A percentile compares a stretch with the other conserved stretches of the same genome.
phyloP scores from a whole-genome alignment of 1,284 basidiomycete species.

The Pyrrhoderma lamaoense region DNA sequence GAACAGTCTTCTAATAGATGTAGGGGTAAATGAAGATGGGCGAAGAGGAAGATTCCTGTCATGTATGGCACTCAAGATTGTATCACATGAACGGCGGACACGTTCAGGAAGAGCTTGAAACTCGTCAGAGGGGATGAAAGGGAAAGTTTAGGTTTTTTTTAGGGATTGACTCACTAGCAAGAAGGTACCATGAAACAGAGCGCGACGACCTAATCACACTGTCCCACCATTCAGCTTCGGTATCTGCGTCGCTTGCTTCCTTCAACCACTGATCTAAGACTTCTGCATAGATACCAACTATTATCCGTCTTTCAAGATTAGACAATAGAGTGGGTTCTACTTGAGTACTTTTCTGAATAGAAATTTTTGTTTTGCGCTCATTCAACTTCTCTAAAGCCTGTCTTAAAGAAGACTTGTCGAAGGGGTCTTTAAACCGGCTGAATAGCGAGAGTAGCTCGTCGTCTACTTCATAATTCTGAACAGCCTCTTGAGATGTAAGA shows the following conservation, averaged over 20 bases:
- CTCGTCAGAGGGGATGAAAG: conserved; percentile 1
- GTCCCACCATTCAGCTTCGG: conserved; percentile 72
- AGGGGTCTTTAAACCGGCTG: conserved; percentile 3
- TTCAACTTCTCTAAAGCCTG: background rate
- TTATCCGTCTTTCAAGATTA: conserved; percentile 24
- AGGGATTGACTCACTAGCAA: conserved; percentile 54
- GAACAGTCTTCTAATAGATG: conserved; percentile 44
- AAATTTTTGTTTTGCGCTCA: background rate
- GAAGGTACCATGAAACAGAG: conserved; percentile 46
- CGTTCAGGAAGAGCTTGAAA: conserved; percentile 50
- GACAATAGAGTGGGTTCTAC: conserved; percentile 1
- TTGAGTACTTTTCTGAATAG: no score
- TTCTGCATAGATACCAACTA: conserved; percentile 52
- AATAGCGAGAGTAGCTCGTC: conserved; percentile 5
- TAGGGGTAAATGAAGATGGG: conserved; percentile 41
- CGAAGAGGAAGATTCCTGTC: conserved; percentile 41
- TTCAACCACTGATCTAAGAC: conserved; percentile 49
- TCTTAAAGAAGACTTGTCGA: conserved; percentile 5
- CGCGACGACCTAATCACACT: conserved; percentile 49
- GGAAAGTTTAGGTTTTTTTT: no score
- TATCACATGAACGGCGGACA: conserved; percentile 34
- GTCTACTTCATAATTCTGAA: background rate
- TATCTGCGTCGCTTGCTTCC: conserved; percentile 57
- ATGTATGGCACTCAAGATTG: conserved; percentile 40
- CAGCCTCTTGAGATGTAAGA: background rate